Evolutionary conservation across 352 stramenopile species (phyloP).

Genomic region (Phytophthora tubulina): DNA sequence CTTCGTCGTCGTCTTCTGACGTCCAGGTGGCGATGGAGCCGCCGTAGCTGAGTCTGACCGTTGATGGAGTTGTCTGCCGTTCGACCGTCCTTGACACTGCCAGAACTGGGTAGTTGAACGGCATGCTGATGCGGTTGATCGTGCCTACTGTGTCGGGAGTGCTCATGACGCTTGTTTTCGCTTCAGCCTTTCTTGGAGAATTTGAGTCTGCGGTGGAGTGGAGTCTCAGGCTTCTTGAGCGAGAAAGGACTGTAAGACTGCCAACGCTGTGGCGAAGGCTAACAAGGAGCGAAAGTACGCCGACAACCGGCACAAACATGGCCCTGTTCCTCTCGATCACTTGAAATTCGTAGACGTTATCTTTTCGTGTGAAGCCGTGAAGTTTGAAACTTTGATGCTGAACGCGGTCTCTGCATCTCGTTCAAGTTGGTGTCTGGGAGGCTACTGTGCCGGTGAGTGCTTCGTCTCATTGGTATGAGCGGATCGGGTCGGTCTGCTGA

Average conservation of each 20-base stretch:
- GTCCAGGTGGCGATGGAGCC: conserved; percentile 13
- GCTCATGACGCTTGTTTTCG: conserved; percentile 23
- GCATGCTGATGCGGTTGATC: conserved; percentile 11
- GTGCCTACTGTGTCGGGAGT: conserved; percentile 34
- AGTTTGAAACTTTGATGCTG: neutral
- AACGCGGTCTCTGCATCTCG: neutral
- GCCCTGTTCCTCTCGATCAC: too few relatives aligned
- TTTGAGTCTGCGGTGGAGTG: neutral
- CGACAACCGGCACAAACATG: too few relatives aligned
- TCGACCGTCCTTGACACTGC: conserved; percentile 6
- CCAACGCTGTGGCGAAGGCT: neutral
- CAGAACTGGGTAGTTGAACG: conserved; percentile 6
- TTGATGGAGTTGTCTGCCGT: conserved; percentile 22
- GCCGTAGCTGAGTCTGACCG: conserved; percentile 7
- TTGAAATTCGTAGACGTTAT: neutral
- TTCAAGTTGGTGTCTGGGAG: conserved; percentile 11
- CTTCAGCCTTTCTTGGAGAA: conserved; percentile 25
- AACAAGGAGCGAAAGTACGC: neutral
- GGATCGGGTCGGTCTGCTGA: neutral
- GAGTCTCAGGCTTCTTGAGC: neutral
- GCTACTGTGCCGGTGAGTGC: conserved; percentile 20
- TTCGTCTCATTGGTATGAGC: conserved; percentile 4
- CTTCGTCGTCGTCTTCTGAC: conserved; percentile 10
- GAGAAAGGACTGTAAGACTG: conserved; percentile 18
- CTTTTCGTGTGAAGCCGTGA: conserved; percentile 14